These are phyloP conservation scores for Aspergillus clavatus DNA, from an alignment of 2,329 filamentous ascomycete genomes.

Conservation along the genomic window DNA sequence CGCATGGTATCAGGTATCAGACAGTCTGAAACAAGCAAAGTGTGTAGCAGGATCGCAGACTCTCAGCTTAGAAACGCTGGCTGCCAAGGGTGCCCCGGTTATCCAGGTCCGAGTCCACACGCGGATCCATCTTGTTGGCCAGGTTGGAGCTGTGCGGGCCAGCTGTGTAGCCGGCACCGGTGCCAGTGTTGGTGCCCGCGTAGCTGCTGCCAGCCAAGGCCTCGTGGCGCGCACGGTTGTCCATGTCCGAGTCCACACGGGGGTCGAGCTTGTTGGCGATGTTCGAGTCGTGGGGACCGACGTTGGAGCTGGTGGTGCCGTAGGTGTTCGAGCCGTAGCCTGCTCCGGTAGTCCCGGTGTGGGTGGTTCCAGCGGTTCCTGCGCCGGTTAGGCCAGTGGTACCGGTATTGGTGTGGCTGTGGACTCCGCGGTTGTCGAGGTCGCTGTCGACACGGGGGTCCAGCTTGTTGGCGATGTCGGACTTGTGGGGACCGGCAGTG, in stretches of 20 bases:
- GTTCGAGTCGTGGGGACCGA: conserved; percentile 34
- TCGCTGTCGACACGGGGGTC: conserved; percentile 14
- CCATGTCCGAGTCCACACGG: conserved; percentile 37
- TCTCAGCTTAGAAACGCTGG: conserved; percentile 6
- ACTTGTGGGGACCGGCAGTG: conserved; percentile 11
- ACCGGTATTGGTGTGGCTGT: neutral
- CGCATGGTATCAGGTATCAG: too few relatives aligned
- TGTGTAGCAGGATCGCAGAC: too few relatives aligned
- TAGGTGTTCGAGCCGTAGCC: too few relatives aligned
- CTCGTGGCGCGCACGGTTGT: conserved; percentile 12
- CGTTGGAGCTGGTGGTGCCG: conserved; percentile 21
- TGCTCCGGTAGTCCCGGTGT: too few relatives aligned
- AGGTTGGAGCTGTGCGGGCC: conserved; percentile 44
- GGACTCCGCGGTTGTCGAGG: conserved; percentile 8
- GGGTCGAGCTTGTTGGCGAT: conserved; percentile 28
- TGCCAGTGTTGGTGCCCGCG: conserved; percentile 13
- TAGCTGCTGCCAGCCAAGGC: conserved; percentile 14
- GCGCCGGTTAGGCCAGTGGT: neutral
- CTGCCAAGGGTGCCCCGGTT: conserved; percentile 3
- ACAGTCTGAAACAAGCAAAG: too few relatives aligned
- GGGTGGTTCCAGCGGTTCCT: too few relatives aligned
- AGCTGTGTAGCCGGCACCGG: conserved; percentile 6
- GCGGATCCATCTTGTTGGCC: conserved; percentile 52
- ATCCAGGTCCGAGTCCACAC: conserved; percentile 47
- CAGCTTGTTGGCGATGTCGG: too few relatives aligned